Evolutionary conservation across 2,329 filamentous ascomycete species (phyloP), one percentile per base, ranked within the genome.

Genomic region (Penicillium sp.): DNA sequence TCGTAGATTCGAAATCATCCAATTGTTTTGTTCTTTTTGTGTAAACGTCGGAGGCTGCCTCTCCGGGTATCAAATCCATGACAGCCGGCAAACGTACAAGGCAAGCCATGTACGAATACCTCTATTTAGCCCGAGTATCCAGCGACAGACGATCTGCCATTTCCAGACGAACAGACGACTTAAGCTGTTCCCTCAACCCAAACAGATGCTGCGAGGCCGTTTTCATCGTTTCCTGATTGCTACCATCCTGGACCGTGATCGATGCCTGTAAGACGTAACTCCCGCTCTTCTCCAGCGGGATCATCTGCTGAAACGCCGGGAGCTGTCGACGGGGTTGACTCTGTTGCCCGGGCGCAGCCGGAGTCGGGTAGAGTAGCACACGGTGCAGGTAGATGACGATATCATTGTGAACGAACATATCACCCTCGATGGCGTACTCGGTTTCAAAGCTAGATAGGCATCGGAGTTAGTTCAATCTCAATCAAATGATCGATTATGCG

Each of bases 81-180:
- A 55, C 54, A 57, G 51, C 56, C 46, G 33, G 33, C 12, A 40
- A 32, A 17, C 7, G 24, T 23, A 32, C 24, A 51, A 41, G 15
- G 8, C 20, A 51, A 32, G 7, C 39, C 15, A 18, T 34, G 24
- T 27, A 8, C 27, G 33, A 27, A 13, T 43, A 23, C 41, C 36
- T 48, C 65, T 75, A 82, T 66, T 80, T 84, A 32, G 84, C 80
- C 49, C 84, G 75, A 3, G 83, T 84, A 64, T 87, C 84, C 55
- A 87, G 69, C 21, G 80, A 74, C 43, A 87, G 68, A 43, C 84
- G 74, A 67, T 87, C 83, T 1, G 80, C 82, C 39, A 80, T 75
- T 40, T 78, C 75, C 59, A 87, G 64, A 45, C 82, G 80, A 18
- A 87, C 78, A 13, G 79, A 80, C 8, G 70, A 71, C 59, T 79